phyloP scores from a whole-genome alignment of 2,329 filamentous ascomycete genomes.

The Exophiala viscosa region DNA sequence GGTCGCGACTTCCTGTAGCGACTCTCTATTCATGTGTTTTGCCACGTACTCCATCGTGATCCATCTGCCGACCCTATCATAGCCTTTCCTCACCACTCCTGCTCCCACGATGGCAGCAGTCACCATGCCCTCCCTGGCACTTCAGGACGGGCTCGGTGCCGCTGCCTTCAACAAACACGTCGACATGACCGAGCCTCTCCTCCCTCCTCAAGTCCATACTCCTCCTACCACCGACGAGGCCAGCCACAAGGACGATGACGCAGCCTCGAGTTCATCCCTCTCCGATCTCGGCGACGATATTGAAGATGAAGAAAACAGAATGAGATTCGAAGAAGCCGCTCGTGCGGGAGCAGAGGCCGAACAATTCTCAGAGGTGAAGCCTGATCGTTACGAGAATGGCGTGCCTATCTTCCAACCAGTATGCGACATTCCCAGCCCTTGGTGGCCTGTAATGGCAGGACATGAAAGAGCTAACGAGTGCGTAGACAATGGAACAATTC shows the following conservation, averaged over 20 bases:
- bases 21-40: conserved; percentile 16
- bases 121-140: conserved; percentile 28
- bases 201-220: conserved; percentile 26
- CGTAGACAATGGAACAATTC: conserved; percentile 71
- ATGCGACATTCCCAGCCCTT: conserved; percentile 31
- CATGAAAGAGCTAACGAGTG: conserved; percentile 6
- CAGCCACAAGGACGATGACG: conserved; percentile 40
- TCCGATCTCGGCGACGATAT: conserved; percentile 28
- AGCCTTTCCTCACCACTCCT: conserved; percentile 10
- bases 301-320: conserved; percentile 27
- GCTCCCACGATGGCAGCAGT: conserved; percentile 25
- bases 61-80: conserved; percentile 8
- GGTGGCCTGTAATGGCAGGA: neutral
- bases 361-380: conserved; percentile 73
- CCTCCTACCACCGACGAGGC: conserved; percentile 29
- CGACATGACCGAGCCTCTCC: conserved; percentile 8
- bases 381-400: conserved; percentile 80
- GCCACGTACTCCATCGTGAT: conserved; percentile 3
- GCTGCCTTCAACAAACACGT: conserved; percentile 16
- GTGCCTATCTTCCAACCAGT: conserved; percentile 90
- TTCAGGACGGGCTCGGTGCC: conserved; percentile 19
- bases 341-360: conserved; percentile 44
- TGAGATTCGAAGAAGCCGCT: conserved; percentile 29
- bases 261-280: conserved; percentile 35
- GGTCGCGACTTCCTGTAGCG: conserved; percentile 20